A percentile compares a stretch with the other conserved stretches of the same genome.
Conservation (phyloP, 495 filamentous ascomycete species). For the Lentithecium fluviatile region DNA sequence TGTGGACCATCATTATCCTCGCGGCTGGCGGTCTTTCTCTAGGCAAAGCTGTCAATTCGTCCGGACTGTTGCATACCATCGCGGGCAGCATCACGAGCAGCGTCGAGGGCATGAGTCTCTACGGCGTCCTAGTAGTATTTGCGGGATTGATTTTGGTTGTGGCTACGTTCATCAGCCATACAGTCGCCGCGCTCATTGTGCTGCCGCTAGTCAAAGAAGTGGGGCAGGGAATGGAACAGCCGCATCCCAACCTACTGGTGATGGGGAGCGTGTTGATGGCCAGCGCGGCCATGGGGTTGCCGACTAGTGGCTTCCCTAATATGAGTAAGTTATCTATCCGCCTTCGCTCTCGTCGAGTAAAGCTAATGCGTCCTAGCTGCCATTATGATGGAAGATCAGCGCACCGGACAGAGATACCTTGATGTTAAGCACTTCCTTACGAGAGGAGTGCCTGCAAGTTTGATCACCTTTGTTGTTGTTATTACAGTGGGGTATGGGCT, state of each 20-base stretch:
- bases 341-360: not conserved
- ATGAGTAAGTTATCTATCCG: slow-evolving; percentile 76
- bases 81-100: slow-evolving; percentile 67
- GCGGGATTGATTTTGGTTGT: slow-evolving; percentile 82
- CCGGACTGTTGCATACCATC: slow-evolving; percentile 87
- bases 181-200: slow-evolving; percentile 93
- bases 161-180: slow-evolving; percentile 97
- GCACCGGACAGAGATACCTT: slow-evolving; percentile 88
- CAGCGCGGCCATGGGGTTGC: slow-evolving; percentile 79
- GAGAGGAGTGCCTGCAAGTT: slow-evolving; percentile 78
- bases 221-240: slow-evolving; percentile 77
- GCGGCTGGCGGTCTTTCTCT: slow-evolving; percentile 91
- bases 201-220: slow-evolving; percentile 86
- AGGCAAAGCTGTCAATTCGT: slow-evolving; percentile 91
- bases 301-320: slow-evolving; percentile 95
- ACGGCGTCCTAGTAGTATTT: slow-evolving; percentile 85
- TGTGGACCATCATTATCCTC: slow-evolving; percentile 99
- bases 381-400: slow-evolving; percentile 97
- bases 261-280: slow-evolving; percentile 77
- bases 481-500: slow-evolving; percentile 83
- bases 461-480: slow-evolving; percentile 78
- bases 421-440: slow-evolving; percentile 92
- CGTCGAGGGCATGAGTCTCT: slow-evolving; percentile 79
- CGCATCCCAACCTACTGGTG: slow-evolving; percentile 91
- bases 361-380: slow-evolving; percentile 59